Evolutionary conservation across 164 flowering plant genomes (phyloP).

Genomic region (Cinnamomum chago): DNA sequence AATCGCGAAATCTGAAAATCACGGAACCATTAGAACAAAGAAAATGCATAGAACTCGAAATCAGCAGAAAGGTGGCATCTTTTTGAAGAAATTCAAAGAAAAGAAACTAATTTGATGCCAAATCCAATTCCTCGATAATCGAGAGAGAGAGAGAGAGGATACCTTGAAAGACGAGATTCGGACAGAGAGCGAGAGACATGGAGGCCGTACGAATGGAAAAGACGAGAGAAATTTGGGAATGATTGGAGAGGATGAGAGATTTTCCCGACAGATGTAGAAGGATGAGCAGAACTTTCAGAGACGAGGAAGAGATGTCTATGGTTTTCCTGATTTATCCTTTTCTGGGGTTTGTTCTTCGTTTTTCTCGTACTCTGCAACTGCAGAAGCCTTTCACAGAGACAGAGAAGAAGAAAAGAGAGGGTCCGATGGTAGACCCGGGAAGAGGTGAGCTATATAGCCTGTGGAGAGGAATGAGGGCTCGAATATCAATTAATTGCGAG

Average conservation of each 20-base stretch:
- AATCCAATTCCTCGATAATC: not conserved
- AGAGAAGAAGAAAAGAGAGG: not conserved
- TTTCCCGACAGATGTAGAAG: not conserved
- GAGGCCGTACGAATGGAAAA: not conserved
- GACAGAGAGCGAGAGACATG: not conserved
- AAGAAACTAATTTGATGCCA: not conserved
- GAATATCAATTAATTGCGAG: not conserved
- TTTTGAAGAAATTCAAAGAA: not conserved
- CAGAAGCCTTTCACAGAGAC: not conserved
- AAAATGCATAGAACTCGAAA: not conserved
- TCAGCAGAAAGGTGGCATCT: not conserved
- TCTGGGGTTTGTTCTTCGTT: not conserved
- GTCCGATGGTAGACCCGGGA: not conserved
- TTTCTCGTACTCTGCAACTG: not conserved
- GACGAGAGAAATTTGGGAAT: not conserved
- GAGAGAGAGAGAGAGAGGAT: not conserved
- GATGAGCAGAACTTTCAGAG: not conserved
- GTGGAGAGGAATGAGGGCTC: not conserved
- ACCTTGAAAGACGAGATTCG: not conserved
- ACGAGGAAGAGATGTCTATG: not conserved
- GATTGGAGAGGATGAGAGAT: slow-evolving; percentile 1
- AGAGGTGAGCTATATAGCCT: not conserved
- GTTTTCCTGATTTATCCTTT: not conserved
- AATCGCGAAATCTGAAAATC: not conserved
- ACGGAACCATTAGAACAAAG: not conserved